Evolutionary conservation across 208 protist genomes (phyloP).

Genomic region (Acanthamoeba royreba): DNA sequence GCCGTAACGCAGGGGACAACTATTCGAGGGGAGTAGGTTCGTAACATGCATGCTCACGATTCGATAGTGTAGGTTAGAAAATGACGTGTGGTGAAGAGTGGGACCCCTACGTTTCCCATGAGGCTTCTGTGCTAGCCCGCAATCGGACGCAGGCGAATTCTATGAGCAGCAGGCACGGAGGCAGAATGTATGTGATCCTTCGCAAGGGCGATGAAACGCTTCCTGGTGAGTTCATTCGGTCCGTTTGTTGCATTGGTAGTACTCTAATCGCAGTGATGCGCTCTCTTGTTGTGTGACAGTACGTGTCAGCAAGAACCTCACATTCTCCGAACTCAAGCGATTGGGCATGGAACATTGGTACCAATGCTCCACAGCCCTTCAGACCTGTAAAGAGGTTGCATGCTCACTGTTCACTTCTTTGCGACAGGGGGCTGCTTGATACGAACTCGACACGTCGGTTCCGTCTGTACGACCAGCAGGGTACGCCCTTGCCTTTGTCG

Average conservation of each 20-base stretch:
- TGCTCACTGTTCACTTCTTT: not conserved
- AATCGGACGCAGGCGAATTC: no score
- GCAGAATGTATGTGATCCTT: not conserved
- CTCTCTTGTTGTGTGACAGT: not conserved
- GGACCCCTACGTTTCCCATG: no score
- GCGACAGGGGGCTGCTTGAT: not conserved
- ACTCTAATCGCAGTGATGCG: no score
- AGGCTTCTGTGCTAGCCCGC: no score
- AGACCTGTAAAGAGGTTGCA: not conserved
- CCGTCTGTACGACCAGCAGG: not conserved
- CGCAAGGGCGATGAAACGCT: constrained; percentile 58
- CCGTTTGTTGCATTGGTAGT: no score
- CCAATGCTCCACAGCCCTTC: not conserved
- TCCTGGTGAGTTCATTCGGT: constrained; percentile 66
- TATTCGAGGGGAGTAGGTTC: no score
- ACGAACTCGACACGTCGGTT: not conserved
- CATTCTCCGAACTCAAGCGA: not conserved
- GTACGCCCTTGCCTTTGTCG: not conserved
- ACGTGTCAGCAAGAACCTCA: not conserved
- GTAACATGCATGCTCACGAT: no score
- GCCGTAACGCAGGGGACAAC: no score
- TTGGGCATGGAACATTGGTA: not conserved
- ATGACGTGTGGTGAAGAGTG: no score
- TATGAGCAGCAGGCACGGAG: not conserved
- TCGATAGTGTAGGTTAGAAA: no score